Evolutionary conservation across 2,329 filamentous ascomycete species (phyloP).

Genomic region (Pezicula radicicola): DNA sequence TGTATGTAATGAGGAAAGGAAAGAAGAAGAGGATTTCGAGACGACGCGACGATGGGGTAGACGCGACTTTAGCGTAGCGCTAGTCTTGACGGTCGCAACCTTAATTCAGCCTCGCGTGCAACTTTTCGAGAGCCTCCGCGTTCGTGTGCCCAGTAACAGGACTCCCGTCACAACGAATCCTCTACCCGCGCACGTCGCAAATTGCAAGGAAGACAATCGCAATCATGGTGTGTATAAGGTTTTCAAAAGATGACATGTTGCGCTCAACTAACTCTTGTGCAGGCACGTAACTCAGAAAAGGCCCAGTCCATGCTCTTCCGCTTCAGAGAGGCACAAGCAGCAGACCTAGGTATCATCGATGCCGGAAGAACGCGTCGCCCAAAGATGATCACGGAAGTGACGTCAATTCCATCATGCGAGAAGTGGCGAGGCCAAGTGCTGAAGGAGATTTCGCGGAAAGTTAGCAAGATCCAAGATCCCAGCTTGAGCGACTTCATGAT

Average conservation of each 20-base stretch:
- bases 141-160: neutral
- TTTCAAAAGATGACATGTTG: neutral
- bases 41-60: slow-evolving; percentile 6
- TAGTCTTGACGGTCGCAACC: neutral
- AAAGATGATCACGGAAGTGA: slow-evolving; percentile 84
- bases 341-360: slow-evolving; percentile 94
- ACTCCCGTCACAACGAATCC: neutral
- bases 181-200: neutral
- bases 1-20: slow-evolving; percentile 14
- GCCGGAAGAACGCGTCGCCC: slow-evolving; percentile 85
- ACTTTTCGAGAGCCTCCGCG: neutral
- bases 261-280: slow-evolving; percentile 10
- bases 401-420: slow-evolving; percentile 82
- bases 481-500: slow-evolving; percentile 96
- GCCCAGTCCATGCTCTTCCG: slow-evolving; percentile 99
- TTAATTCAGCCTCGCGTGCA: slow-evolving; percentile 2
- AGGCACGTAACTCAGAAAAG: slow-evolving; percentile 98
- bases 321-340: slow-evolving; percentile 96
- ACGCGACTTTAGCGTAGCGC: slow-evolving; percentile 1
- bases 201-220: slow-evolving; percentile 5
- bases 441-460: slow-evolving; percentile 95
- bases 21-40: slow-evolving; percentile 4
- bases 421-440: slow-evolving; percentile 98
- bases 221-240: slow-evolving; percentile 24
- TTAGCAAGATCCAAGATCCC: slow-evolving; percentile 90